phyloP scores from a whole-genome alignment of 1,139 yeast species.

The Yamadazyma atmosphaerica region DNA sequence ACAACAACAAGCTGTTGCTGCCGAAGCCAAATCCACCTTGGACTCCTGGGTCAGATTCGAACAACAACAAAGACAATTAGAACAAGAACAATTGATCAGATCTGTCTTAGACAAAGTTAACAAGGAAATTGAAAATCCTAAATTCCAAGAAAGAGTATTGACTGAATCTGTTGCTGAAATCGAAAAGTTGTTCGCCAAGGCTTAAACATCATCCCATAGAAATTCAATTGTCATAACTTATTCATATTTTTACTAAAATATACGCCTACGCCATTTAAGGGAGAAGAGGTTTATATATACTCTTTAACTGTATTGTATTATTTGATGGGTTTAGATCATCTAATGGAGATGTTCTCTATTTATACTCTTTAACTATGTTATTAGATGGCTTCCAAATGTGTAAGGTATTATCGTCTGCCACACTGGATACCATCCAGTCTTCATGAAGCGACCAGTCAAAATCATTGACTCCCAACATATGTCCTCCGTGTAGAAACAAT shows the following conservation, averaged over 20 bases:
- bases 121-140: constrained; percentile 79
- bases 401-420: constrained; percentile 83
- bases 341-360: too few species aligned
- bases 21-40: constrained; percentile 90
- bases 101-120: constrained; percentile 86
- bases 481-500: constrained; percentile 84
- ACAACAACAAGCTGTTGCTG: constrained; percentile 84
- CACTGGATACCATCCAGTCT: constrained; percentile 78
- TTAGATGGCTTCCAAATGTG: constrained; percentile 77
- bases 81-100: constrained; percentile 89
- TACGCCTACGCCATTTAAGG: constrained; percentile 2
- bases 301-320: constrained; percentile 19
- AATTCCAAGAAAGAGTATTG: constrained; percentile 92
- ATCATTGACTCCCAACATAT: constrained; percentile 84
- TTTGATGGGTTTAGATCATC: too few species aligned
- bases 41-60: constrained; percentile 99
- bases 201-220: constrained; percentile 10
- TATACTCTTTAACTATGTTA: neutral
- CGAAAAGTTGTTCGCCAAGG: constrained; percentile 74
- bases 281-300: too few species aligned
- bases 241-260: constrained; percentile 4
- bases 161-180: constrained; percentile 89
- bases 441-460: constrained; percentile 83
- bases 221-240: constrained; percentile 3
- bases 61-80: constrained; percentile 93